Conservation (phyloP, 164 flowering plant genomes). For the Akebia trifoliata region DNA sequence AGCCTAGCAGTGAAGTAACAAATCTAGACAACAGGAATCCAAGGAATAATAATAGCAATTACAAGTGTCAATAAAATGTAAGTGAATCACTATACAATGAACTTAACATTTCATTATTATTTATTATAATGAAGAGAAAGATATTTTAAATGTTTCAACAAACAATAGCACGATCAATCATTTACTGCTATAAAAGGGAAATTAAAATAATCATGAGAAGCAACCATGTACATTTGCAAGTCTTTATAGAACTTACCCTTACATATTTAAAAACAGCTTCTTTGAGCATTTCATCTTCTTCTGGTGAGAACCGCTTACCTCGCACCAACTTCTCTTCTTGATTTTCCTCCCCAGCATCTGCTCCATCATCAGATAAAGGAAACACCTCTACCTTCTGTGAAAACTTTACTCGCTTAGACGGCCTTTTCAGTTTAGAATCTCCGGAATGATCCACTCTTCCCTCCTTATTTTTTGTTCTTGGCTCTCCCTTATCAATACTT, state of each 20-base stretch:
- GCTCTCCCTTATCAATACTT: background rate
- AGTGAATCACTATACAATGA: too few species aligned
- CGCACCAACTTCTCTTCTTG: constrained; percentile 19
- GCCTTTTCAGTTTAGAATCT: constrained; percentile 9
- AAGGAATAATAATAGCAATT: too few species aligned
- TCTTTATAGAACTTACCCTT: constrained; percentile 8
- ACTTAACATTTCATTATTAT: too few species aligned
- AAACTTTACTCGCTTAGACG: constrained; percentile 34
- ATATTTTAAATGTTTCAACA: background rate
- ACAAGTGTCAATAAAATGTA: background rate
- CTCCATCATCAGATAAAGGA: constrained; percentile 21
- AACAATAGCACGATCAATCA: background rate
- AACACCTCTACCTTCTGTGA: constrained; percentile 35
- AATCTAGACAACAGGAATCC: too few species aligned
- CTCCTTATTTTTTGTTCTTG: background rate
- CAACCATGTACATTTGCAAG: background rate
- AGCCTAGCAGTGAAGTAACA: too few species aligned
- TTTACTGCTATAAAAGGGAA: background rate
- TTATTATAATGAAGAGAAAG: background rate
- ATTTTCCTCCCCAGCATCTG: background rate
- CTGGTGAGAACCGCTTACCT: constrained; percentile 44
- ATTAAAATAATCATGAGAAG: background rate
- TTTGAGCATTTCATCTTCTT: constrained; percentile 42
- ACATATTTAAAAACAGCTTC: constrained; percentile 37
- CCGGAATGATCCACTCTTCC: background rate